Conservation (phyloP, 192 early-diverging fungal species). For the Coemansia sp. region DNA sequence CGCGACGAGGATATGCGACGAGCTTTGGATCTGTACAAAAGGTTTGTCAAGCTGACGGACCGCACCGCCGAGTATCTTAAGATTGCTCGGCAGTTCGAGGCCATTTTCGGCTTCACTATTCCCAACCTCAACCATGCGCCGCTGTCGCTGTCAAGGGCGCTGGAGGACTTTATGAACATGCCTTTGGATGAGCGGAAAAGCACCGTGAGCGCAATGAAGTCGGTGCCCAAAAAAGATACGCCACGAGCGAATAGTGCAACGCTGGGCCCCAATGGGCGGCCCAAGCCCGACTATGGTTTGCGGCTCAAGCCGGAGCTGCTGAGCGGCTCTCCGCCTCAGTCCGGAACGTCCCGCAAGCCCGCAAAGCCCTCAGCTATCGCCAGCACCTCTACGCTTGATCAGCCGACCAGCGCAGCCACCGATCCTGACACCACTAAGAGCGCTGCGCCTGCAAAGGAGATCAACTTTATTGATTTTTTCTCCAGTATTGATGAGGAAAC, state of each 20-base stretch:
- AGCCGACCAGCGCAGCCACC: constrained; percentile 3
- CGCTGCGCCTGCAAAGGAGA: constrained; percentile 14
- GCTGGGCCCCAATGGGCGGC: constrained; percentile 15
- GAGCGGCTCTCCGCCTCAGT: constrained; percentile 10
- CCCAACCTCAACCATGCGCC: constrained; percentile 54
- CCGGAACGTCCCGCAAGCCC: no score
- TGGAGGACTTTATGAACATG: constrained; percentile 54
- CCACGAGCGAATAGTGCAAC: neutral
- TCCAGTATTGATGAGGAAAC: constrained; percentile 52
- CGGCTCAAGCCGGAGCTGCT: constrained; percentile 48
- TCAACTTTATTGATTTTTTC: constrained; percentile 58
- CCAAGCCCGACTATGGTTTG: constrained; percentile 47
- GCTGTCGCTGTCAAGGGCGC: constrained; percentile 49
- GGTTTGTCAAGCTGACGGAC: constrained; percentile 56
- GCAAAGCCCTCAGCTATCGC: constrained; percentile 4
- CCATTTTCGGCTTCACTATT: constrained; percentile 52
- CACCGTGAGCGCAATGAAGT: constrained; percentile 32
- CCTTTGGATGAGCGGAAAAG: constrained; percentile 30
- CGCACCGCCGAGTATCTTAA: constrained; percentile 52
- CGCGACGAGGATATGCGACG: constrained; percentile 51
- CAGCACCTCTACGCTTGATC: constrained; percentile 15
- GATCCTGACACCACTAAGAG: neutral
- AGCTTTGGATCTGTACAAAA: constrained; percentile 54
- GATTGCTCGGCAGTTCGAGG: constrained; percentile 48
- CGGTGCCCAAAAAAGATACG: constrained; percentile 15